A percentile compares a stretch with the other conserved stretches of the same genome.
phyloP scores from a whole-genome alignment of 2,329 filamentous ascomycete species.

The Colletotrichum endophyticum region DNA sequence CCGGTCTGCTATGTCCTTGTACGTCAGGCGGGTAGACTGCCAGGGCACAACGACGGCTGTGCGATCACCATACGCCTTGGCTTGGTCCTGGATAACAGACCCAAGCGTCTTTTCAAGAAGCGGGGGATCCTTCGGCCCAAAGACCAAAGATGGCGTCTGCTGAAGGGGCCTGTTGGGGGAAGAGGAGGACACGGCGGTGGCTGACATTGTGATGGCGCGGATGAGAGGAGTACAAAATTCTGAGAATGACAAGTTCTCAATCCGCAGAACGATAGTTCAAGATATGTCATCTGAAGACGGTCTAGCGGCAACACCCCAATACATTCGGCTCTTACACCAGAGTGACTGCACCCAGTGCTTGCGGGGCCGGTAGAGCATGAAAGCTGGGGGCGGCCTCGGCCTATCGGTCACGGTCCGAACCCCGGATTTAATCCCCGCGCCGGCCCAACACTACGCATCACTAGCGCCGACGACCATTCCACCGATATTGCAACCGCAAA shows the following conservation, averaged over 20 bases:
- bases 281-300: neutral
- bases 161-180: neutral
- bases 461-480: neutral
- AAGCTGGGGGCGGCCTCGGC: neutral
- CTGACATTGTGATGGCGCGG: neutral
- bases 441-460: neutral
- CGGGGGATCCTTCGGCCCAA: neutral
- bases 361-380: neutral
- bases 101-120: neutral
- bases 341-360: neutral
- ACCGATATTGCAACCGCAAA: neutral
- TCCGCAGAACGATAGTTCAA: neutral
- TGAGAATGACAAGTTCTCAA: neutral
- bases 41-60: neutral
- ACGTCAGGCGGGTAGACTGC: neutral
- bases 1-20: neutral
- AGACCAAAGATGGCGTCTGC: neutral
- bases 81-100: neutral
- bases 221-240: neutral
- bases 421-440: neutral
- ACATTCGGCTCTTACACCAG: neutral
- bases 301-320: neutral
- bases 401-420: neutral
- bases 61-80: neutral
- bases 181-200: neutral